Evolutionary conservation across 2,329 filamentous ascomycete species (phyloP).

Genomic region (Botrytis hyacinthi): DNA sequence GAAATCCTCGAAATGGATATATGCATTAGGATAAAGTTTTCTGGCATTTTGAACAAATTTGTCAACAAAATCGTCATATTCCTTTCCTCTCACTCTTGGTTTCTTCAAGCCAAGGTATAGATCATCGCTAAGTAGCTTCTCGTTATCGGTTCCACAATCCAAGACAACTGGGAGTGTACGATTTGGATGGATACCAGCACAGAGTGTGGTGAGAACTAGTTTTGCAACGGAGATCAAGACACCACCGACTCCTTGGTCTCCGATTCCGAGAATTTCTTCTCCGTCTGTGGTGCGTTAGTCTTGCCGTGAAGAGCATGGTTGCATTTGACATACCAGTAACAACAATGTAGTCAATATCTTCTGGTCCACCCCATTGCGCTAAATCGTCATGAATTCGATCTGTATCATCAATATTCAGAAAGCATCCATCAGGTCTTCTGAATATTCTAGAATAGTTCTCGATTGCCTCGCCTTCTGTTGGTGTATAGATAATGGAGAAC

Average conservation of each 20-base stretch:
- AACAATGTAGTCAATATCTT: constrained; percentile 85
- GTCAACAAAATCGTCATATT: constrained; percentile 76
- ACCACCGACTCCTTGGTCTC: constrained; percentile 82
- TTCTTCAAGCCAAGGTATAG: constrained; percentile 75
- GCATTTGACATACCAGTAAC: constrained; percentile 65
- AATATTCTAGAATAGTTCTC: constrained; percentile 80
- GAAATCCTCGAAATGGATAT: constrained; percentile 90
- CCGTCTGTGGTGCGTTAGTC: constrained; percentile 45
- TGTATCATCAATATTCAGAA: constrained; percentile 69
- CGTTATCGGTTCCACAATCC: constrained; percentile 83
- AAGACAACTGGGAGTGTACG: constrained; percentile 77
- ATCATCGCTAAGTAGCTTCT: constrained; percentile 69
- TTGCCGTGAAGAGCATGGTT: constrained; percentile 35
- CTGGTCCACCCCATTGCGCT: constrained; percentile 63
- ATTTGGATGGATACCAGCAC: constrained; percentile 81
- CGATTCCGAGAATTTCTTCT: constrained; percentile 79
- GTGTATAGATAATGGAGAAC: constrained; percentile 88
- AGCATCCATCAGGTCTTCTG: constrained; percentile 75
- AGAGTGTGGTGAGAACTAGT: constrained; percentile 76
- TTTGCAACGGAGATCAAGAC: constrained; percentile 85
- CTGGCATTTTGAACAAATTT: constrained; percentile 67
- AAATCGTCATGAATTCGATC: constrained; percentile 66
- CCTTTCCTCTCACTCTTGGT: constrained; percentile 63
- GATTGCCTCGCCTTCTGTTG: constrained; percentile 86
- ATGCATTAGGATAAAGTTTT: constrained; percentile 72